Evolutionary conservation across 2,329 filamentous ascomycete species (phyloP).

Genomic region (Colletotrichum nymphaeae): DNA sequence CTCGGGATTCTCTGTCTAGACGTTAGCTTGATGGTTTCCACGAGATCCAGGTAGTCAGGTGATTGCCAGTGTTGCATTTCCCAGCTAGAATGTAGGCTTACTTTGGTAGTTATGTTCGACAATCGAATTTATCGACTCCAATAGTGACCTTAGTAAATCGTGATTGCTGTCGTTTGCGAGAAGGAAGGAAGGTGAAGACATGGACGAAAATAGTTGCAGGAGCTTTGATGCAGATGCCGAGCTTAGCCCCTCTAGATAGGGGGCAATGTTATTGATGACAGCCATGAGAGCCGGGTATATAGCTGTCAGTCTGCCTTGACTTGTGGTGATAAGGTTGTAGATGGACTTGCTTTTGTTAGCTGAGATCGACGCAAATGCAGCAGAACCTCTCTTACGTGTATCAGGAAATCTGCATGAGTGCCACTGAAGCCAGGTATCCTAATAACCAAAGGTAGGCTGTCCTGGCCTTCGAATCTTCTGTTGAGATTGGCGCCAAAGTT

Average conservation of each 20-base stretch:
- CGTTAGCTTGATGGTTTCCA: slow-evolving; percentile 9
- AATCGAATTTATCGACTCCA: slow-evolving; percentile 91
- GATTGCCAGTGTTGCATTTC: neutral
- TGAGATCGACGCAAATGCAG: neutral
- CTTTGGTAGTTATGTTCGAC: slow-evolving; percentile 88
- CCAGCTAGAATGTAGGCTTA: slow-evolving; percentile 53
- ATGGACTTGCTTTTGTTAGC: slow-evolving; percentile 73
- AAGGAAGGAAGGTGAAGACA: slow-evolving; percentile 93
- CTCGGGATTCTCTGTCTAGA: slow-evolving; percentile 76
- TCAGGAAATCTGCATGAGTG: slow-evolving; percentile 92
- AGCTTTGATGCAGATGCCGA: slow-evolving; percentile 82
- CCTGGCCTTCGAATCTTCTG: slow-evolving; percentile 87
- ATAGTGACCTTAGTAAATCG: slow-evolving; percentile 78
- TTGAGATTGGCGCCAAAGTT: slow-evolving; percentile 93
- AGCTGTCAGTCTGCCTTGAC: slow-evolving; percentile 88
- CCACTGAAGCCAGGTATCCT: slow-evolving; percentile 87
- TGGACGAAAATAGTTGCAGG: slow-evolving; percentile 88
- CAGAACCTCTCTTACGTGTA: slow-evolving; percentile 75
- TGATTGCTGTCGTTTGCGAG: slow-evolving; percentile 94
- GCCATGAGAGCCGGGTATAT: slow-evolving; percentile 93
- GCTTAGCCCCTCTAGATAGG: slow-evolving; percentile 83
- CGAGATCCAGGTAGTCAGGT: neutral
- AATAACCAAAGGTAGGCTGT: slow-evolving; percentile 85
- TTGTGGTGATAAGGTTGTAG: slow-evolving; percentile 89
- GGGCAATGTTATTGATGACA: slow-evolving; percentile 92